A percentile compares a stretch with the other conserved stretches of the same genome.
phyloP scores from a whole-genome alignment of 106 monocot species.

The Triglochin maritima region DNA sequence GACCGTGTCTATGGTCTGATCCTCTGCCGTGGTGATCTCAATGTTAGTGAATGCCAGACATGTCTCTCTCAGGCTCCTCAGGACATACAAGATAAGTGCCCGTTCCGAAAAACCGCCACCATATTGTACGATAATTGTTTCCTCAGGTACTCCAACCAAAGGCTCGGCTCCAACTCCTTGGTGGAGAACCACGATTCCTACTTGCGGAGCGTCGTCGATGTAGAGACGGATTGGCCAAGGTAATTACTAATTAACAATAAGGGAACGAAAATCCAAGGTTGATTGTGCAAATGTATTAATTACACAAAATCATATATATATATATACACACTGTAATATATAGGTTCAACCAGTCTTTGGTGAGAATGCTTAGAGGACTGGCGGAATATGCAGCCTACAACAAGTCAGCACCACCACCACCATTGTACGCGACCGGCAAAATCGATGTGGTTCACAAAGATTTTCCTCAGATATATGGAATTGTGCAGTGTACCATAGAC shows the following conservation, averaged over 20 bases:
- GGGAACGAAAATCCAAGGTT: not conserved
- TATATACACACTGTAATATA: not conserved
- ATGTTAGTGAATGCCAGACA: not conserved
- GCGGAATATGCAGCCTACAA: not conserved
- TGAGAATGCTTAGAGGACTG: not conserved
- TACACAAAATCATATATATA: not conserved
- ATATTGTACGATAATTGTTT: constrained; percentile 8
- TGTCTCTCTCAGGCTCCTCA: not conserved
- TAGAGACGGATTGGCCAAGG: not conserved
- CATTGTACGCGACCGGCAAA: not conserved
- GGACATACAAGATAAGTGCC: not conserved
- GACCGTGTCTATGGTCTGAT: constrained; percentile 2
- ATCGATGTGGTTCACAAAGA: not conserved
- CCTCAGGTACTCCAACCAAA: constrained; percentile 5
- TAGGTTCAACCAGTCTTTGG: not conserved
- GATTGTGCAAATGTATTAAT: not conserved
- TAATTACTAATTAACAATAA: not conserved
- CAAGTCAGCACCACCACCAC: not conserved
- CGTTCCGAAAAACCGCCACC: not conserved
- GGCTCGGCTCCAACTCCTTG: not conserved
- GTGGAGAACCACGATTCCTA: not conserved
- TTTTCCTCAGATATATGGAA: not conserved
- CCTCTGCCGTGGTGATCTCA: constrained; percentile 2
- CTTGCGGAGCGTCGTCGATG: not conserved
- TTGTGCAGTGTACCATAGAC: constrained; percentile 14